A percentile compares a stretch with the other conserved stretches of the same genome.
Conservation (phyloP, 2,329 filamentous ascomycete species). For the Penicillium aurantiogriseum region DNA sequence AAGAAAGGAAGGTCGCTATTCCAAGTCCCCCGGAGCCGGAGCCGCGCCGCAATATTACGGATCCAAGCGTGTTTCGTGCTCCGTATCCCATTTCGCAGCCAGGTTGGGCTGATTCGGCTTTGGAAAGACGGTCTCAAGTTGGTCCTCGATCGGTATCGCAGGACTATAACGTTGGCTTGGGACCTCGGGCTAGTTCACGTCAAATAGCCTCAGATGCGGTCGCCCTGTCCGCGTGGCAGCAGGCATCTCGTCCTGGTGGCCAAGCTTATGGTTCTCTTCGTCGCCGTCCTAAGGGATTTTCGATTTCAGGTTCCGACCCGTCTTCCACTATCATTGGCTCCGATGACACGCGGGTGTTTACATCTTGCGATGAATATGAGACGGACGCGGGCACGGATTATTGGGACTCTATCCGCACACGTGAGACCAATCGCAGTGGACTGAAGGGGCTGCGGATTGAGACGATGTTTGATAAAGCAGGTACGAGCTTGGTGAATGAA, state of each 20-base stretch:
- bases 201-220: conserved; percentile 31
- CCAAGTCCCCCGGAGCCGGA: conserved; percentile 24
- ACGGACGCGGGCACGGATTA: conserved; percentile 62
- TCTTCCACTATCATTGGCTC: conserved; percentile 60
- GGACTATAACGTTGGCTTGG: conserved; percentile 26
- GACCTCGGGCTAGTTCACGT: conserved; percentile 14
- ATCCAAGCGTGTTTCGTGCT: conserved; percentile 39
- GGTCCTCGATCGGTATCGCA: conserved; percentile 27
- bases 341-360: conserved; percentile 58
- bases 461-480: conserved; percentile 61
- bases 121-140: conserved; percentile 14
- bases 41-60: conserved; percentile 42
- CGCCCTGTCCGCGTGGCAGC: conserved; percentile 30
- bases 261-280: conserved; percentile 28
- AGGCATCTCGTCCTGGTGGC: conserved; percentile 20
- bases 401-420: conserved; percentile 63
- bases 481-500: conserved; percentile 37
- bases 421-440: conserved; percentile 54
- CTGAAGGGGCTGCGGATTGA: conserved; percentile 59
- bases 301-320: conserved; percentile 58
- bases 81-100: conserved; percentile 34
- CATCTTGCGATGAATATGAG: conserved; percentile 61
- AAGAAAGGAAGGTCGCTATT: conserved; percentile 25
- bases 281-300: conserved; percentile 52
- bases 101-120: conserved; percentile 17